These are phyloP conservation scores for Citrus cavaleriei DNA, from an alignment of 345 rosid genomes.

Conservation along the genomic window DNA sequence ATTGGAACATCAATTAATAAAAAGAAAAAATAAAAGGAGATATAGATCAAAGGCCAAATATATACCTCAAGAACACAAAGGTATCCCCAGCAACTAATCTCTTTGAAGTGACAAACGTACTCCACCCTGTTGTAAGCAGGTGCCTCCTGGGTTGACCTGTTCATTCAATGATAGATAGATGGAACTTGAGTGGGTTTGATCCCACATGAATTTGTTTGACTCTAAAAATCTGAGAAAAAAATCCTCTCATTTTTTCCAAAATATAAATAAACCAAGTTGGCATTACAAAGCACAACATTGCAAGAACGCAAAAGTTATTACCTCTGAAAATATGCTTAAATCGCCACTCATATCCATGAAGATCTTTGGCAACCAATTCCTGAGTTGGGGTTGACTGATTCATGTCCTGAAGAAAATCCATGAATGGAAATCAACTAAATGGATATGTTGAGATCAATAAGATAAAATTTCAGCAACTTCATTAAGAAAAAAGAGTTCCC, in stretches of 20 bases:
- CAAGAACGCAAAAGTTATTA: constrained; percentile 14
- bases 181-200: neutral
- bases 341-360: constrained; percentile 90
- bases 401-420: constrained; percentile 63
- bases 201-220: neutral
- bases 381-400: constrained; percentile 83
- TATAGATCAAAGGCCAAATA: neutral
- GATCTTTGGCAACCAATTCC: constrained; percentile 88
- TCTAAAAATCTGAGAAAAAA: neutral
- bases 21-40: constrained; percentile 1
- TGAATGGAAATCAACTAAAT: neutral
- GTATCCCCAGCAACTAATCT: constrained; percentile 86
- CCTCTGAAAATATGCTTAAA: constrained; percentile 96
- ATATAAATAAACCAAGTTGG: neutral
- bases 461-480: neutral
- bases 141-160: constrained; percentile 95
- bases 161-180: constrained; percentile 11
- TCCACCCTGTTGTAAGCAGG: constrained; percentile 95
- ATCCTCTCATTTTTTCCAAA: neutral
- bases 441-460: neutral
- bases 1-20: neutral
- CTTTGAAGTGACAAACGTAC: constrained; percentile 88
- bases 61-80: constrained; percentile 81
- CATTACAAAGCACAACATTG: neutral
- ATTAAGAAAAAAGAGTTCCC: neutral